A percentile compares a stretch with the other conserved stretches of the same genome.
Conservation (phyloP, 2,329 filamentous ascomycete species). For the Myrmaecium sp. region DNA sequence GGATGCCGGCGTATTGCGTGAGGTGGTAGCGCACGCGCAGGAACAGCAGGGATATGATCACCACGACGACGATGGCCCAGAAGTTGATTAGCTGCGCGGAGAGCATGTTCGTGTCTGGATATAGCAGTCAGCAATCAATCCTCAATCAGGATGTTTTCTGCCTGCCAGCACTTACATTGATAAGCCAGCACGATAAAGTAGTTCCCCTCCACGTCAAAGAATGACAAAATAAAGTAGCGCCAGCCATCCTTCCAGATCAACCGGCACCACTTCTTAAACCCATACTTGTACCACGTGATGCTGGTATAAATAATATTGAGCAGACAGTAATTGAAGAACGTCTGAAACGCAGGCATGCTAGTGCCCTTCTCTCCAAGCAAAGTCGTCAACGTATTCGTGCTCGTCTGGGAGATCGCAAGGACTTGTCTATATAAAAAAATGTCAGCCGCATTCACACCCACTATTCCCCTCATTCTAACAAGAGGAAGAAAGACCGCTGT, state of each 20-base stretch:
- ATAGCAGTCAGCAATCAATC: too few species aligned
- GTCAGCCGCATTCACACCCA: background rate
- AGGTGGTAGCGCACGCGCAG: slow-evolving; percentile 79
- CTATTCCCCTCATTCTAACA: too few species aligned
- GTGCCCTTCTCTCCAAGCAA: slow-evolving; percentile 50
- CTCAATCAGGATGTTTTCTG: too few species aligned
- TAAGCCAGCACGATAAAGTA: slow-evolving; percentile 96
- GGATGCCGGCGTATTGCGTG: slow-evolving; percentile 70
- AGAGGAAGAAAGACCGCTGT: too few species aligned
- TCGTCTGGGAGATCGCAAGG: slow-evolving; percentile 76
- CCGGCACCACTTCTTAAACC: slow-evolving; percentile 49
- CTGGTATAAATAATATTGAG: slow-evolving; percentile 68
- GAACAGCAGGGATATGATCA: slow-evolving; percentile 65
- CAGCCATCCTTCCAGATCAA: slow-evolving; percentile 59
- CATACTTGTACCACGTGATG: slow-evolving; percentile 64
- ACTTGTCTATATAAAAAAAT: slow-evolving; percentile 39
- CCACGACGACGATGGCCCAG: slow-evolving; percentile 91
- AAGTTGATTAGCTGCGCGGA: slow-evolving; percentile 95
- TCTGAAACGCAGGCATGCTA: slow-evolving; percentile 87
- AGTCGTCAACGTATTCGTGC: slow-evolving; percentile 76
- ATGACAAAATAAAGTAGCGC: slow-evolving; percentile 79
- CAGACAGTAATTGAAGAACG: slow-evolving; percentile 83
- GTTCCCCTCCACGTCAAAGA: slow-evolving; percentile 91
- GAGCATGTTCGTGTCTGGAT: slow-evolving; percentile 84
- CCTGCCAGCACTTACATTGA: too few species aligned